A percentile compares a stretch with the other conserved stretches of the same genome.
phyloP scores from a whole-genome alignment of 495 filamentous ascomycete genomes.

The Gamarada debralockiae region DNA sequence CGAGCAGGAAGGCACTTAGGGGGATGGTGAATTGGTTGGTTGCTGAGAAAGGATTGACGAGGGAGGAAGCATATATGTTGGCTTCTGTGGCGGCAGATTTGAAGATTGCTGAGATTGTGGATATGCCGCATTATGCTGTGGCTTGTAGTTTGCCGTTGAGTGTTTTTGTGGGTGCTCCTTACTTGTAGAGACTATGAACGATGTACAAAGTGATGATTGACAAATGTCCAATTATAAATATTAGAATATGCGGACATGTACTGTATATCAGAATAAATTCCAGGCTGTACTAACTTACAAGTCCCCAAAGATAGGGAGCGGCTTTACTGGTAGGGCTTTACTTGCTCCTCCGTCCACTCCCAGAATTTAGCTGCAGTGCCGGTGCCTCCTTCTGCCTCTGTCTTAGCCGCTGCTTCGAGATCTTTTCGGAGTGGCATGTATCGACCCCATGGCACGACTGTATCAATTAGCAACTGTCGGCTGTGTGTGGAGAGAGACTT shows the following conservation, averaged over 20 bases:
- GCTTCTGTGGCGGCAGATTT: conserved; percentile 43
- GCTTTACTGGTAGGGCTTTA: conserved; percentile 18
- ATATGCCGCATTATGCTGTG: conserved; percentile 46
- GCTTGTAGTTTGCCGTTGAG: conserved; percentile 42
- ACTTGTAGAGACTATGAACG: neutral
- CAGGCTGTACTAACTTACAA: neutral
- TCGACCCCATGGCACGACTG: conserved; percentile 35
- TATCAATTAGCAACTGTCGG: neutral
- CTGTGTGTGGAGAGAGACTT: neutral
- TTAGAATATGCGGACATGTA: too few relatives aligned
- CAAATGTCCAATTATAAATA: too few relatives aligned
- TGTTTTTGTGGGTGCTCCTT: conserved; percentile 30
- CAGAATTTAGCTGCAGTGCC: conserved; percentile 35
- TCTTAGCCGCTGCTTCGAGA: conserved; percentile 26
- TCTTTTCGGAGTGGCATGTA: conserved; percentile 29
- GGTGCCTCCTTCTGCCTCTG: conserved; percentile 35
- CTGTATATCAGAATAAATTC: too few relatives aligned
- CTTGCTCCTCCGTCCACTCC: conserved; percentile 39
- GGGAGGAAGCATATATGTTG: conserved; percentile 46
- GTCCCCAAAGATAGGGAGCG: conserved; percentile 1
- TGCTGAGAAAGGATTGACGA: conserved; percentile 37
- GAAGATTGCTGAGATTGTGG: conserved; percentile 44
- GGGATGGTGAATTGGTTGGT: conserved; percentile 43
- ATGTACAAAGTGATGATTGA: too few relatives aligned
- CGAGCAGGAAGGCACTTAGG: conserved; percentile 39